Conservation (phyloP, 1,284 basidiomycete species). For the Cryptococcus sp. region DNA sequence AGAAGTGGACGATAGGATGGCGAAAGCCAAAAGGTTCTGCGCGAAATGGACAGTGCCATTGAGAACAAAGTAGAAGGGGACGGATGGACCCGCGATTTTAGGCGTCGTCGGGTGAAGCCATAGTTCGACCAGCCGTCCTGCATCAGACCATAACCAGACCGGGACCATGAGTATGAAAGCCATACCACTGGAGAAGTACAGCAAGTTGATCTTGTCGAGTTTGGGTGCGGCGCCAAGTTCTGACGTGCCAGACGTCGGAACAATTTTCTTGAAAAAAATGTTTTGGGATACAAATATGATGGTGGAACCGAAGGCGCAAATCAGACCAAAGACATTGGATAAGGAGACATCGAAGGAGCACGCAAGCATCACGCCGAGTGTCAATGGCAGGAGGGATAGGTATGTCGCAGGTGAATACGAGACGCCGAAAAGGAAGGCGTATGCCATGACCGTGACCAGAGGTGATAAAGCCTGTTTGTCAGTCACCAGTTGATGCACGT, state of each 20-base stretch:
- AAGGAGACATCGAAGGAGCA: slow-evolving; percentile 89
- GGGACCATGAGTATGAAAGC: slow-evolving; percentile 94
- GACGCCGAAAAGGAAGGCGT: slow-evolving; percentile 87
- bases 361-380: slow-evolving; percentile 94
- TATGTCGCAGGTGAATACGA: slow-evolving; percentile 91
- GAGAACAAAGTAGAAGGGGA: slow-evolving; percentile 73
- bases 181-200: slow-evolving; percentile 92
- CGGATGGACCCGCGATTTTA: slow-evolving; percentile 25
- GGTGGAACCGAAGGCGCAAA: slow-evolving; percentile 92
- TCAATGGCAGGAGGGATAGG: slow-evolving; percentile 89
- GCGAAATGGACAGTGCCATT: slow-evolving; percentile 96
- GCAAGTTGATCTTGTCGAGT: slow-evolving; percentile 94
- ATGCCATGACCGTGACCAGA: slow-evolving; percentile 93
- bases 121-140: slow-evolving; percentile 63
- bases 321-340: slow-evolving; percentile 76
- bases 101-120: slow-evolving; percentile 25
- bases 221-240: slow-evolving; percentile 54
- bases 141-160: slow-evolving; percentile 85
- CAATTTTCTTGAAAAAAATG: slow-evolving; percentile 98
- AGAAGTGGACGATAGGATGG: slow-evolving; percentile 91
- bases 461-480: slow-evolving; percentile 81
- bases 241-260: slow-evolving; percentile 64
- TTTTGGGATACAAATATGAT: slow-evolving; percentile 96
- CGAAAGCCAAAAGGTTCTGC: slow-evolving; percentile 96
- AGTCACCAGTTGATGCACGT: neutral